Percentiles rank a stretch among this genome's conserved stretches.
phyloP scores from a whole-genome alignment of 2,329 filamentous ascomycete species.

The Fusarium coffeatum region DNA sequence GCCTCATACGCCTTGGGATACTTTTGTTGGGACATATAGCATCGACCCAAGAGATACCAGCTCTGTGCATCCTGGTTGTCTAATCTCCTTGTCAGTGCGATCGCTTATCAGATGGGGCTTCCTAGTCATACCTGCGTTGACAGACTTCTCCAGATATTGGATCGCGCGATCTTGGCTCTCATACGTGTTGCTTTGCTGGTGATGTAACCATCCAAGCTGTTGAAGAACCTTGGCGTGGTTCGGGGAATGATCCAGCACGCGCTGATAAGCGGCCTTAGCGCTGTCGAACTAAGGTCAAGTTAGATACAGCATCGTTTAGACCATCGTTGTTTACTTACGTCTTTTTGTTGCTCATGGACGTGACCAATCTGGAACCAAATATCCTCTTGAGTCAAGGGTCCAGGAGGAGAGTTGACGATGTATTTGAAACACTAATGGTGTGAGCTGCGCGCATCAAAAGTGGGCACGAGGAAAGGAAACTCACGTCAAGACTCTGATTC shows the following conservation, averaged over 20 bases:
- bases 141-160: conserved; percentile 96
- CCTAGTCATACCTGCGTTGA: conserved; percentile 78
- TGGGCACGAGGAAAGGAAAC: conserved; percentile 39
- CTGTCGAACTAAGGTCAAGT: conserved; percentile 79
- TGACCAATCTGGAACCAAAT: conserved; percentile 99
- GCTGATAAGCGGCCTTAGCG: conserved; percentile 90
- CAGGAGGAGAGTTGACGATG: conserved; percentile 91
- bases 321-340: conserved; percentile 73
- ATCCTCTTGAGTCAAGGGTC: conserved; percentile 93
- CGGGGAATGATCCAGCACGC: conserved; percentile 92
- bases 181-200: conserved; percentile 93
- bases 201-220: conserved; percentile 96
- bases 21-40: conserved; percentile 99
- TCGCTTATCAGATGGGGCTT: background rate
- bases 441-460: conserved; percentile 1
- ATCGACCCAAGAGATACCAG: conserved; percentile 97
- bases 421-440: conserved; percentile 89
- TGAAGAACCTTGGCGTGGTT: conserved; percentile 98
- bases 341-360: conserved; percentile 98
- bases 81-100: conserved; percentile 51
- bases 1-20: conserved; percentile 99
- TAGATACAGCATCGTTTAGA: conserved; percentile 46
- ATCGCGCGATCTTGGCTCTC: conserved; percentile 95
- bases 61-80: conserved; percentile 96
- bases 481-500: conserved; percentile 87